These are phyloP conservation scores for Amborella trichopoda DNA, from an alignment of 164 flowering plant species.

Conservation along the genomic window DNA sequence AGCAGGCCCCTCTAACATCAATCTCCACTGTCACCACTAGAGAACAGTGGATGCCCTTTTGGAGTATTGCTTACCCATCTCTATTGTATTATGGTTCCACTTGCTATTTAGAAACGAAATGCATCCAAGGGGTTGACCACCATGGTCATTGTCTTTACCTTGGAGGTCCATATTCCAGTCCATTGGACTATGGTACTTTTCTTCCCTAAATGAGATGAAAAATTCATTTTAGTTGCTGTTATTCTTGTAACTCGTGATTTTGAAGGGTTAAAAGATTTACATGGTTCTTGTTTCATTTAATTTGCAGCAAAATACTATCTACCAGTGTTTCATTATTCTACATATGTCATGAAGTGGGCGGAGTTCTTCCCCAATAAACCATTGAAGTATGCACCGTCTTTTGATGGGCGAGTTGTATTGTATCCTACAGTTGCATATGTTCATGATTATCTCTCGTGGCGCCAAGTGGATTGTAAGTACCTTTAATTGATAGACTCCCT, in stretches of 20 bases:
- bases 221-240: not conserved
- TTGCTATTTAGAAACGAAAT: no score
- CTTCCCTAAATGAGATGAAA: no score
- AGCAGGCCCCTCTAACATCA: no score
- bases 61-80: no score
- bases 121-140: no score
- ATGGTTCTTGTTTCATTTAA: not conserved
- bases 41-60: no score
- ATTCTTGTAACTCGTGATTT: not conserved
- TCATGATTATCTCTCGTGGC: constrained; percentile 71
- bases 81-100: no score
- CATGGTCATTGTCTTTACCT: no score
- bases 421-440: constrained; percentile 56
- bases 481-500: not conserved
- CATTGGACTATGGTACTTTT: no score
- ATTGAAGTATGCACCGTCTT: constrained; percentile 52
- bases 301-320: constrained; percentile 68
- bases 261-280: not conserved
- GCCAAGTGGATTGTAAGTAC: constrained; percentile 87
- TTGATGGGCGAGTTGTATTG: constrained; percentile 78
- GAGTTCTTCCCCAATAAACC: constrained; percentile 46
- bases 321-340: constrained; percentile 49
- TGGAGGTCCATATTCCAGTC: no score
- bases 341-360: constrained; percentile 54
- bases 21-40: no score